phyloP scores from a whole-genome alignment of 1,284 basidiomycete species.

The Ceratobasidium sp. region DNA sequence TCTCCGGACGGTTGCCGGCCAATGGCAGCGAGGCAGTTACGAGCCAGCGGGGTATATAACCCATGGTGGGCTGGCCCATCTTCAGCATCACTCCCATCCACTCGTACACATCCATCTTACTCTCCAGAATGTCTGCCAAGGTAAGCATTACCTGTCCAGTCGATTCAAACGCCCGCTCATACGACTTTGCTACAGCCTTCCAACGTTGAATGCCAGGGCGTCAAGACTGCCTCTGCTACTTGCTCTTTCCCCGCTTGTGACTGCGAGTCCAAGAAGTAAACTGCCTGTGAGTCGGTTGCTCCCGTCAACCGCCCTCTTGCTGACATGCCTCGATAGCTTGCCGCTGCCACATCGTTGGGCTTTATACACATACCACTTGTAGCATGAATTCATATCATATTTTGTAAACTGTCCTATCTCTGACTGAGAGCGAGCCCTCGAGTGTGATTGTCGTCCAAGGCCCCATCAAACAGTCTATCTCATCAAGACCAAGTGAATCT shows the following conservation, averaged over 20 bases:
- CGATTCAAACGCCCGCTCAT: not conserved
- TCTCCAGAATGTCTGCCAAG: conserved; percentile 26
- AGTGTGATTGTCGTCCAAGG: no score
- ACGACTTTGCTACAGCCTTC: not conserved
- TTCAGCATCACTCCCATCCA: not conserved
- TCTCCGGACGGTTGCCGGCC: not conserved
- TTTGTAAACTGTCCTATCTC: not conserved
- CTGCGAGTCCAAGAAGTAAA: conserved; percentile 30
- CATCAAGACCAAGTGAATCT: not conserved
- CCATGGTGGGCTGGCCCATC: not conserved
- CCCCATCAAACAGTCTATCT: not conserved
- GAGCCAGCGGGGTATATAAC: conserved; percentile 1
- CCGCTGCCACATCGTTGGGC: not conserved
- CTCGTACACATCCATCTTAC: not conserved
- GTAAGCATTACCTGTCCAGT: not conserved
- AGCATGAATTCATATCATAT: conserved; percentile 15
- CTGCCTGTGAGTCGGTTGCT: not conserved
- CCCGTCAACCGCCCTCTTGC: not conserved
- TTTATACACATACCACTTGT: conserved; percentile 8
- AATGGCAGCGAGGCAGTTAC: conserved; percentile 6
- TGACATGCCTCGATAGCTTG: not conserved
- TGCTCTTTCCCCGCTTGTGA: conserved; percentile 27
- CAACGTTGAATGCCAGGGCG: conserved; percentile 9
- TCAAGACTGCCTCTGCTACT: conserved; percentile 2
- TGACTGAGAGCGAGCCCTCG: not conserved